These are phyloP conservation scores for Melastoma candidum DNA, from an alignment of 441 rosid genomes.

Conservation along the genomic window DNA sequence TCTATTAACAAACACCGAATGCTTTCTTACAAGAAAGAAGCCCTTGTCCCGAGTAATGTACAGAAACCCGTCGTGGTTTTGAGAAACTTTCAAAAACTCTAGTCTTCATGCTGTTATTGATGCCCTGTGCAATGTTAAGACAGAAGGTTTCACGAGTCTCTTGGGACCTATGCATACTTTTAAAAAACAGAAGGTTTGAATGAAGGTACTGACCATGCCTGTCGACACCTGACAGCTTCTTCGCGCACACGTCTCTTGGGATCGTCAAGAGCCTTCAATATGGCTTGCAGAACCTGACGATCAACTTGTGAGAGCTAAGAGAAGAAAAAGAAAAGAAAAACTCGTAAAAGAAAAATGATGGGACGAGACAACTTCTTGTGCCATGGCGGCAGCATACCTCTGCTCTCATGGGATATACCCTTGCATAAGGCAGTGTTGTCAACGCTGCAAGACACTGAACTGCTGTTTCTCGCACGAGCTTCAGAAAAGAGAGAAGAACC, in stretches of 20 bases:
- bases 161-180: not conserved
- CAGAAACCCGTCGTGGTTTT: no score
- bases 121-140: constrained; percentile 31
- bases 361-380: not conserved
- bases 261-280: constrained; percentile 63
- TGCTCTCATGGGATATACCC: constrained; percentile 60
- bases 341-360: no score
- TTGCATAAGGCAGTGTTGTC: constrained; percentile 58
- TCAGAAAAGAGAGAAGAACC: constrained; percentile 11
- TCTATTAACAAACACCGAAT: no score
- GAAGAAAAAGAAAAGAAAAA: no score
- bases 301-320: no score
- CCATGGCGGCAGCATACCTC: constrained; percentile 30
- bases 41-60: no score
- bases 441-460: constrained; percentile 69
- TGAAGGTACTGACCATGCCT: constrained; percentile 54
- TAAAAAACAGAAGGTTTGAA: not conserved
- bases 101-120: constrained; percentile 29
- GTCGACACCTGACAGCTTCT: constrained; percentile 76
- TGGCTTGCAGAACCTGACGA: constrained; percentile 52
- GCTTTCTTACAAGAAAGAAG: no score
- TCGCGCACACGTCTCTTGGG: constrained; percentile 71
- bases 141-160: constrained; percentile 4
- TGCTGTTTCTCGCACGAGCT: constrained; percentile 85
- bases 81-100: no score